These are phyloP conservation scores for Pseudotulostoma volvatum DNA, from an alignment of 495 filamentous ascomycete species.

Conservation along the genomic window DNA sequence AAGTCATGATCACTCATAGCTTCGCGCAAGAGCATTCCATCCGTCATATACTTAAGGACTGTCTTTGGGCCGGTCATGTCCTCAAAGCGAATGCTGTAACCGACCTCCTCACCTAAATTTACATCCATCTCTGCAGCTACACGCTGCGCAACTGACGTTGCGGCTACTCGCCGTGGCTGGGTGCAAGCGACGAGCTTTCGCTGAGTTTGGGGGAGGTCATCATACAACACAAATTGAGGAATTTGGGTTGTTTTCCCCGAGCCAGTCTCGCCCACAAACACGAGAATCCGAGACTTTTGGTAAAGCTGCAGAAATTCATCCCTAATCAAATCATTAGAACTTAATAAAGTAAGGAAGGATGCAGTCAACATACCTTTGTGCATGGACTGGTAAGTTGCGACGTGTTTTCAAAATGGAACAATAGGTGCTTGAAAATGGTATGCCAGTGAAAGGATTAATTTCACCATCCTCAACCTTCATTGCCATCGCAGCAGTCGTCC, in stretches of 20 bases:
- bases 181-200: conserved; percentile 91
- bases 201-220: conserved; percentile 78
- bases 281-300: conserved; percentile 83
- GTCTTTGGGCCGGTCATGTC: conserved; percentile 85
- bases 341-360: neutral
- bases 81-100: conserved; percentile 98
- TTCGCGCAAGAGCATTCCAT: conserved; percentile 96
- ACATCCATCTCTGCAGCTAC: conserved; percentile 96
- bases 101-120: conserved; percentile 82
- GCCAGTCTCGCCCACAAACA: conserved; percentile 98
- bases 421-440: conserved; percentile 64
- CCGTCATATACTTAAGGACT: conserved; percentile 98
- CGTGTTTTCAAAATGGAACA: conserved; percentile 72
- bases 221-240: conserved; percentile 92
- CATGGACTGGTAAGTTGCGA: conserved; percentile 74
- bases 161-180: conserved; percentile 92
- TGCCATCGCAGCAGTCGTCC: conserved; percentile 64
- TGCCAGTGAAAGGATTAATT: conserved; percentile 67
- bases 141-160: conserved; percentile 98
- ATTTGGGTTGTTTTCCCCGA: conserved; percentile 99
- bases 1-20: conserved; percentile 94
- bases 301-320: conserved; percentile 88
- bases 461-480: conserved; percentile 62
- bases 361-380: conserved; percentile 53
- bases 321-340: conserved; percentile 25